Percentiles rank a stretch among this genome's conserved stretches.
Conservation (phyloP, 495 filamentous ascomycete species). For the Penicillium silybi region DNA sequence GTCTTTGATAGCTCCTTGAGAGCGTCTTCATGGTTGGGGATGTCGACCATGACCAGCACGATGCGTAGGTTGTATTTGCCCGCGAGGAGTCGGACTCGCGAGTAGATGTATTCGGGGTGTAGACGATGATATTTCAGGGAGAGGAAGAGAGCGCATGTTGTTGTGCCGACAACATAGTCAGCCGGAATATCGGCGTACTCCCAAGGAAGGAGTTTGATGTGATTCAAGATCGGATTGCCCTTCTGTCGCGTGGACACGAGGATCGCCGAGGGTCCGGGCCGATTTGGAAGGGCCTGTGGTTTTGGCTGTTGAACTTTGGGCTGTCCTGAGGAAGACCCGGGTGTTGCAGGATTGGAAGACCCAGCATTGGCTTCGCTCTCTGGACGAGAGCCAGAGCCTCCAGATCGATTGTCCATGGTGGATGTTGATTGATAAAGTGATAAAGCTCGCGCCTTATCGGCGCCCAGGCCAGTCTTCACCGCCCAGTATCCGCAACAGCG, state of each 20-base stretch:
- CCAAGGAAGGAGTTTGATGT: constrained; percentile 82
- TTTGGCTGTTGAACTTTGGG: constrained; percentile 78
- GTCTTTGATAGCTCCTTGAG: constrained; percentile 85
- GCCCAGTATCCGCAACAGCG: constrained; percentile 9
- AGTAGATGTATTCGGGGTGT: constrained; percentile 97
- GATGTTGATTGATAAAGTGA: constrained; percentile 10
- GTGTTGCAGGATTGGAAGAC: constrained; percentile 27
- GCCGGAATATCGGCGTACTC: constrained; percentile 93
- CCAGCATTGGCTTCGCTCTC: constrained; percentile 16
- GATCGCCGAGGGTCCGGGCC: constrained; percentile 69
- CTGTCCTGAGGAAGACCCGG: constrained; percentile 18
- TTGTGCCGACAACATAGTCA: constrained; percentile 84
- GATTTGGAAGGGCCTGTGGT: constrained; percentile 71
- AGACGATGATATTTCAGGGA: constrained; percentile 96
- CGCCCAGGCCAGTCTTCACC: constrained; percentile 14
- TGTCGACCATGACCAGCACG: constrained; percentile 88
- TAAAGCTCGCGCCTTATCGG: constrained; percentile 24
- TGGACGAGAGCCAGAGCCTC: constrained; percentile 50
- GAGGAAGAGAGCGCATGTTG: constrained; percentile 88
- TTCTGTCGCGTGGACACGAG: constrained; percentile 85
- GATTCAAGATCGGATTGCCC: constrained; percentile 87
- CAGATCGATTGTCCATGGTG: constrained; percentile 58
- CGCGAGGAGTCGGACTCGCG: constrained; percentile 73
- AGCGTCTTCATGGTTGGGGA: constrained; percentile 75
- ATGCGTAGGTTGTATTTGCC: constrained; percentile 81